phyloP scores from a whole-genome alignment of 163 green algal species.

The Chlorella variabilis region DNA sequence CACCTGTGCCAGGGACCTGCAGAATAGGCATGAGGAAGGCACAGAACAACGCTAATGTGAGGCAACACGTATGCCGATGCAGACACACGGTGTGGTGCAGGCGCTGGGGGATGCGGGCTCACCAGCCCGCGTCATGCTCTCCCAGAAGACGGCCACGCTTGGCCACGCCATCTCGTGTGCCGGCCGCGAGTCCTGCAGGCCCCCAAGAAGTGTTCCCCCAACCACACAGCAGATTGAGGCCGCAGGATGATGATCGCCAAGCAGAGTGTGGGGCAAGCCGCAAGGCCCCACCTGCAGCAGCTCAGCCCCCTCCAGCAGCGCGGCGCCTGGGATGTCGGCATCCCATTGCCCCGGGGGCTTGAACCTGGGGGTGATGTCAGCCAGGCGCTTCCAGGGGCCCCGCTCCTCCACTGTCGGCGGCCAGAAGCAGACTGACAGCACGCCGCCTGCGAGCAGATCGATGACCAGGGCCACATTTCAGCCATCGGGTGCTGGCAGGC shows the following conservation, averaged over 20 bases:
- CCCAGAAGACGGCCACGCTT: slow-evolving; percentile 15
- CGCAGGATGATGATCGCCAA: too few relatives aligned
- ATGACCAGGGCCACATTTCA: too few relatives aligned
- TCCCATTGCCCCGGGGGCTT: slow-evolving; percentile 19
- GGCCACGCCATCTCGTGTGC: slow-evolving; percentile 30
- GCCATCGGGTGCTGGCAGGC: too few relatives aligned
- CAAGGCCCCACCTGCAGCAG: slow-evolving; percentile 7
- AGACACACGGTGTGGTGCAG: too few relatives aligned
- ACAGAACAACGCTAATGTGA: too few relatives aligned
- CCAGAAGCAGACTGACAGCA: slow-evolving; percentile 35
- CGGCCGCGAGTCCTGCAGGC: slow-evolving; percentile 1
- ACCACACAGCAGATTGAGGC: neutral
- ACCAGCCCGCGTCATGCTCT: slow-evolving; percentile 12
- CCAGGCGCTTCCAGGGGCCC: slow-evolving; percentile 30
- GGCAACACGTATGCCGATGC: too few relatives aligned
- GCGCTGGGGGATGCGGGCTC: too few relatives aligned
- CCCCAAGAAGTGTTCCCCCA: neutral
- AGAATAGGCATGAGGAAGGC: neutral
- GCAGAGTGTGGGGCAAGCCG: too few relatives aligned
- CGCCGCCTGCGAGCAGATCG: neutral
- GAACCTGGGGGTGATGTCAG: neutral
- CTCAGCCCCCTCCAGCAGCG: neutral
- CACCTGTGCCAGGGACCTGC: slow-evolving; percentile 30
- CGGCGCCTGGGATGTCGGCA: neutral
- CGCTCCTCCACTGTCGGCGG: slow-evolving; percentile 1